A percentile compares a stretch with the other conserved stretches of the same genome.
Evolutionary conservation across 768 basidiomycete genomes (phyloP).

Genomic region (Termitomyces sp.): DNA sequence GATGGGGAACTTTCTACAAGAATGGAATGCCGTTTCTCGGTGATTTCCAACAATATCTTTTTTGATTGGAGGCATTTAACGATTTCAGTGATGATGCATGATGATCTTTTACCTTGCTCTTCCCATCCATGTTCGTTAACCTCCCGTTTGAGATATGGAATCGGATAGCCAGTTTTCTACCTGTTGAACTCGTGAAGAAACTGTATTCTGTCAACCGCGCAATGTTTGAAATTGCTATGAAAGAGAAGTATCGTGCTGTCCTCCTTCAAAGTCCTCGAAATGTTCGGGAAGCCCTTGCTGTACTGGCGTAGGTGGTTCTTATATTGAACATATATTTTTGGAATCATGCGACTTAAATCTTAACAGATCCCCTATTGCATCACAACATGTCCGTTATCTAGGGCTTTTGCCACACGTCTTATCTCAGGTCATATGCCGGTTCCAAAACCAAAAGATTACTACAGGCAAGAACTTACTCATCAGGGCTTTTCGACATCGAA

Average conservation of each 20-base stretch:
- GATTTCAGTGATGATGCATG: background rate
- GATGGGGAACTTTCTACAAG: background rate
- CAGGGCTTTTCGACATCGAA: background rate
- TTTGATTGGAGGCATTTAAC: constrained; percentile 10
- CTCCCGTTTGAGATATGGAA: constrained; percentile 7
- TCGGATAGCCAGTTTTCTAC: constrained; percentile 4
- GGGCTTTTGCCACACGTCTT: constrained; percentile 1
- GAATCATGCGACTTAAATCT: background rate
- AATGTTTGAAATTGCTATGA: constrained; percentile 16
- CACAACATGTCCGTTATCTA: background rate
- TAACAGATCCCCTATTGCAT: background rate
- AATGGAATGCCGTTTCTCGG: background rate
- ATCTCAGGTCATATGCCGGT: background rate
- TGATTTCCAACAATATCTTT: background rate
- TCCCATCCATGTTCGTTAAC: background rate
- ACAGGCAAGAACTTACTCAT: background rate
- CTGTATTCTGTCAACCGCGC: constrained; percentile 8
- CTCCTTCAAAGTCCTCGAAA: background rate
- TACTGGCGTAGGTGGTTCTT: constrained; percentile 3
- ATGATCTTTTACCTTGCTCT: background rate
- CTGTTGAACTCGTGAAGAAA: background rate
- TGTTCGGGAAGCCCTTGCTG: background rate
- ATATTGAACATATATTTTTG: background rate
- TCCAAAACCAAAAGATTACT: background rate
- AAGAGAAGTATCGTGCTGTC: constrained; percentile 16